Percentiles rank a stretch among this genome's conserved stretches.
These are phyloP conservation scores for Pseudognaphalium luteoalbum DNA, from an alignment of 129 eudicot species.

Conservation along the genomic window DNA sequence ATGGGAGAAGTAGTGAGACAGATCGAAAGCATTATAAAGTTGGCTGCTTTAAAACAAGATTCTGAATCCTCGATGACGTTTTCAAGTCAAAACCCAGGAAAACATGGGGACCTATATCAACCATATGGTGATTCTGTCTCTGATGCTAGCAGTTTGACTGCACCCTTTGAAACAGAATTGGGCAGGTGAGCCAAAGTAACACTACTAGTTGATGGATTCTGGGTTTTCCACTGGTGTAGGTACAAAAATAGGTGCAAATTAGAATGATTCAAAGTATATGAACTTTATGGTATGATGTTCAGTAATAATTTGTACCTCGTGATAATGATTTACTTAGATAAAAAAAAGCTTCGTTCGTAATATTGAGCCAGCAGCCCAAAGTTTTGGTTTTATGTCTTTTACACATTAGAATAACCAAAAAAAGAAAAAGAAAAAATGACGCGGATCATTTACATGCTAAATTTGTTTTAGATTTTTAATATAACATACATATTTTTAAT, in stretches of 20 bases:
- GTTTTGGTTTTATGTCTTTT: no score
- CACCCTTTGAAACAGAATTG: conserved; percentile 45
- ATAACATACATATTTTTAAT: no score
- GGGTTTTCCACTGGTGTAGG: conserved; percentile 12
- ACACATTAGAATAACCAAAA: no score
- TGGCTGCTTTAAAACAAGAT: conserved; percentile 34
- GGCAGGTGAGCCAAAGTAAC: conserved; percentile 11
- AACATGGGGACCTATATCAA: conserved; percentile 41
- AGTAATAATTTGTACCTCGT: neutral
- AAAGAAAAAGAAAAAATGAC: no score
- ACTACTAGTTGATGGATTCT: conserved; percentile 2
- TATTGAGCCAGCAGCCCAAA: no score
- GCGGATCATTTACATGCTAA: no score
- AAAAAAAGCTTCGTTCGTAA: no score
- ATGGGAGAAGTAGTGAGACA: conserved; percentile 88
- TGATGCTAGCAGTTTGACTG: conserved; percentile 34
- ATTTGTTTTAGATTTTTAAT: no score
- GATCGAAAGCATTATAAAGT: conserved; percentile 56
- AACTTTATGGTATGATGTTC: neutral
- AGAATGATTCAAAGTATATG: neutral
- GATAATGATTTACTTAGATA: no score
- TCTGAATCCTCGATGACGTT: conserved; percentile 40
- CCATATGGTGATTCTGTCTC: conserved; percentile 45
- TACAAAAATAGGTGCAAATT: neutral
- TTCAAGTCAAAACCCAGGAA: conserved; percentile 34